Base-by-base conservation (phyloP, 129 eudicot genomes). In the Flaveria trinervia region DNA sequence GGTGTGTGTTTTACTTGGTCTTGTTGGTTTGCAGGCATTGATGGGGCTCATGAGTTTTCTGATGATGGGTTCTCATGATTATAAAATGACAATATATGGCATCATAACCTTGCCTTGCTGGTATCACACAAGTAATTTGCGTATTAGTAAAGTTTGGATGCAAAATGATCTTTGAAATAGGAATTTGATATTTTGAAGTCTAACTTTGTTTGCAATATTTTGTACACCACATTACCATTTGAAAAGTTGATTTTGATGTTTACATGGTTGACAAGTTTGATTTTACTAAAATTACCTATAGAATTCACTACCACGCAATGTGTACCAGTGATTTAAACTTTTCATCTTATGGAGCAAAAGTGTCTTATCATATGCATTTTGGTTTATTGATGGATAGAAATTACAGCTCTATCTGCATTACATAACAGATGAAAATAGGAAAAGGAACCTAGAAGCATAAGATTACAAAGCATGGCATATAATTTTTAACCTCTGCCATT, bases 401-500 rank as follows among this genome's bases (percentile, higher is more conserved):
- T 36, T 5, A 36, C 10, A 68, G 10, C n/a, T 68, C 48, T 46
- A 5, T 30, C 17, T 55, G 17, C 23, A 18, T 5, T 17, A 55
- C 62, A 17, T 50, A 50, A 50, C 13, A 50, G 16, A 14, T 14
- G n/a, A 50, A 50, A 50, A 50, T 50, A 15, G 11, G 22, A 56
- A 59, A 59, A 22, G 36, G 65, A 59, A 59, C 30, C 65, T 59
- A 59, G 65, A 59, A 59, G 23, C 15, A 59, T 23, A 59, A 59
- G 33, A 6, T 59, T 9, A 23, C 33, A 4, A 23, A 59, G 33
- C 33, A 23, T 20, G 65, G 65, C 65, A 5, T 59, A 13, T 22
- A 8, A 20, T 20, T 20, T 59, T 59, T 1, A 22, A 20, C 30
- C 33, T 59, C 33, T 59, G 15, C 7, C 15, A 4, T 54, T 22